Conservation (phyloP, 2,329 filamentous ascomycete species). For the Cryoendolithus antarcticus region DNA sequence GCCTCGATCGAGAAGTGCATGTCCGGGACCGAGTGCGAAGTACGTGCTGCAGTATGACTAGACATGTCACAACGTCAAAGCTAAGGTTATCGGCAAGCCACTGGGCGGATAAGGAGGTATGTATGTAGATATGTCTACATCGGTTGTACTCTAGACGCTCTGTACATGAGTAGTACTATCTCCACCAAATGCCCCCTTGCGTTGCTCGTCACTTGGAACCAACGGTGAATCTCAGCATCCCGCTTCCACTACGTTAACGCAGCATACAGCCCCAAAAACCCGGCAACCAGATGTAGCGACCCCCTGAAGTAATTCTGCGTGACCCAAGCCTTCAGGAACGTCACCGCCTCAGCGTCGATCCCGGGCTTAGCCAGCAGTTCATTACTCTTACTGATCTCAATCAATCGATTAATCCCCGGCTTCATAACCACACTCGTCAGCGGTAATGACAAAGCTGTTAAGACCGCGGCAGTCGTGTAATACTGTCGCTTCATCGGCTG, state of each 20-base stretch:
- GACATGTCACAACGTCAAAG: too few species aligned
- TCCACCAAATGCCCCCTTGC: too few species aligned
- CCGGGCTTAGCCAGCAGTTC: neutral
- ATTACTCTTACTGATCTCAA: neutral
- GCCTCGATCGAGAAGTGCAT: too few species aligned
- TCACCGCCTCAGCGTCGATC: neutral
- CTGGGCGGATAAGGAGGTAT: too few species aligned
- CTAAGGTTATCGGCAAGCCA: too few species aligned
- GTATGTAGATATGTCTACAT: too few species aligned
- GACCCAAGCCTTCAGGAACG: neutral
- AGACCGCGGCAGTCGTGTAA: neutral
- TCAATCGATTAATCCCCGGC: neutral
- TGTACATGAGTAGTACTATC: too few species aligned
- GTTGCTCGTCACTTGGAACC: too few species aligned
- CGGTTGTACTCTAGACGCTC: too few species aligned
- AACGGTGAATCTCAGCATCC: too few species aligned
- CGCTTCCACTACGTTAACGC: conserved; percentile 5
- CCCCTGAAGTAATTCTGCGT: conserved; percentile 24
- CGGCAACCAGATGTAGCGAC: conserved; percentile 24
- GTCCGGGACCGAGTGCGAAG: too few species aligned
- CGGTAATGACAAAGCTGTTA: neutral
- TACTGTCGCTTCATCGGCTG: neutral
- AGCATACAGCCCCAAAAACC: conserved; percentile 14
- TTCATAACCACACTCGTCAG: neutral
- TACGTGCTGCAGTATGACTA: too few species aligned